Conservation (phyloP, 805 yeast genomes). For the Ogataea henricii region DNA sequence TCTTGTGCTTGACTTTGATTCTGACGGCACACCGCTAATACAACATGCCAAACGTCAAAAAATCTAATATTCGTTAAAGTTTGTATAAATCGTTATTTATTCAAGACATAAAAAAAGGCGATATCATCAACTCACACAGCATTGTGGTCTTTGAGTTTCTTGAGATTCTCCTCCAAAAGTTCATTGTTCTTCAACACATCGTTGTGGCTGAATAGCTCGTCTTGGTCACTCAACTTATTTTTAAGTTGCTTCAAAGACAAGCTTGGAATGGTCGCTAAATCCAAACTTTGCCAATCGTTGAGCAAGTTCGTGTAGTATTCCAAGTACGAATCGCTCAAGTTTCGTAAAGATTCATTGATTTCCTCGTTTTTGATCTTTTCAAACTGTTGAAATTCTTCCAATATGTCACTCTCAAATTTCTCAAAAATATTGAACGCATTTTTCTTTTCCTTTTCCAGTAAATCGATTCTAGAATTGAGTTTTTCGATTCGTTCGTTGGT, state of each 20-base stretch:
- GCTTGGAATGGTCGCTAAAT: slow-evolving; percentile 8
- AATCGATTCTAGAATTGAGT: slow-evolving; percentile 39
- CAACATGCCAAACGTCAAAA: slow-evolving; percentile 9
- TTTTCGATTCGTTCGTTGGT: slow-evolving; percentile 47
- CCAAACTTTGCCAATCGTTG: slow-evolving; percentile 62
- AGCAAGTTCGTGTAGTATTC: slow-evolving; percentile 69
- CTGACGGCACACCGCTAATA: slow-evolving; percentile 16
- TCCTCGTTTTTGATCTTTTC: slow-evolving; percentile 80
- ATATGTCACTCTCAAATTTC: slow-evolving; percentile 46
- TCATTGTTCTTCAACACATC: slow-evolving; percentile 33
- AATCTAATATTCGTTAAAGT: neutral
- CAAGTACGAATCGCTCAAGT: slow-evolving; percentile 76
- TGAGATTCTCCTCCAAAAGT: slow-evolving; percentile 25
- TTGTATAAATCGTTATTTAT: neutral
- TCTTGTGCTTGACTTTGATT: slow-evolving; percentile 28
- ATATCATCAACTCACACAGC: slow-evolving; percentile 1
- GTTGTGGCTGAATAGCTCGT: slow-evolving; percentile 27
- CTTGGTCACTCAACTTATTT: slow-evolving; percentile 27
- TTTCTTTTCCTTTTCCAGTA: slow-evolving; percentile 48
- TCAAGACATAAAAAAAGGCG: neutral
- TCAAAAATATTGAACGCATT: slow-evolving; percentile 47
- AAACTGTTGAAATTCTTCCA: slow-evolving; percentile 62
- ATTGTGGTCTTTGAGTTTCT: slow-evolving; percentile 15
- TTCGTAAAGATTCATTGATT: slow-evolving; percentile 66
- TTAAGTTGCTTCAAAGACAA: slow-evolving; percentile 9